phyloP scores from a whole-genome alignment of 2,329 filamentous ascomycete species.

The Fusarium dlaminii region DNA sequence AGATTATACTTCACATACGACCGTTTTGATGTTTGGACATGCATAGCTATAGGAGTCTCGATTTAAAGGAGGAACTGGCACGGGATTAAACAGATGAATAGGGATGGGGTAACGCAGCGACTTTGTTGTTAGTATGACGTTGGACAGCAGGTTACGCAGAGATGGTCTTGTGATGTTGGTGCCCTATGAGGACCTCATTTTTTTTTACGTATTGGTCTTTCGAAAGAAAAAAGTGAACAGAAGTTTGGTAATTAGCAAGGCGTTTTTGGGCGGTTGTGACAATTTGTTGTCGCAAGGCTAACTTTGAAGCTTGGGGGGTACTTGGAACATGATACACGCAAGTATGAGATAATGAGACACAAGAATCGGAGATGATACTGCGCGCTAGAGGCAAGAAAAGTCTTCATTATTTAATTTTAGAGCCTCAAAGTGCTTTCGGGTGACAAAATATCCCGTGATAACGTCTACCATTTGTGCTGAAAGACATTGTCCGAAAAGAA shows the following conservation, averaged over 20 bases:
- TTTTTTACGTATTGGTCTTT: not conserved
- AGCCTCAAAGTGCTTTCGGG: not conserved
- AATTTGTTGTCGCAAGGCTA: slow-evolving; percentile 5
- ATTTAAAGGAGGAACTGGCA: slow-evolving; percentile 4
- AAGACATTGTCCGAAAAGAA: not conserved
- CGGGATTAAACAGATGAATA: not conserved
- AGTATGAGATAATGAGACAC: slow-evolving; percentile 1
- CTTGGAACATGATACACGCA: slow-evolving; percentile 4
- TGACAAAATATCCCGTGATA: not conserved
- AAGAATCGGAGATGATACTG: not conserved
- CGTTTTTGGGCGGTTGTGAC: slow-evolving; percentile 31
- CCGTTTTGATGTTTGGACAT: slow-evolving; percentile 16
- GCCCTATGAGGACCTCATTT: not conserved
- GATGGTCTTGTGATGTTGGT: not conserved
- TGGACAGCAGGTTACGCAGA: not conserved
- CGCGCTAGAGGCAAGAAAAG: not conserved
- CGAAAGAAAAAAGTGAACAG: slow-evolving; percentile 5
- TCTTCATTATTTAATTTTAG: not conserved
- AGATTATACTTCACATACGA: not conserved
- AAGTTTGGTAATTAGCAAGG: slow-evolving; percentile 31
- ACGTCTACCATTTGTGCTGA: not conserved
- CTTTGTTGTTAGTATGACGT: slow-evolving; percentile 6
- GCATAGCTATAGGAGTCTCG: slow-evolving; percentile 27
- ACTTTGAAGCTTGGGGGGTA: not conserved
- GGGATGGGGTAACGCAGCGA: not conserved